phyloP scores from a whole-genome alignment of 305 asterid species.

The Nicotiana rustica region DNA sequence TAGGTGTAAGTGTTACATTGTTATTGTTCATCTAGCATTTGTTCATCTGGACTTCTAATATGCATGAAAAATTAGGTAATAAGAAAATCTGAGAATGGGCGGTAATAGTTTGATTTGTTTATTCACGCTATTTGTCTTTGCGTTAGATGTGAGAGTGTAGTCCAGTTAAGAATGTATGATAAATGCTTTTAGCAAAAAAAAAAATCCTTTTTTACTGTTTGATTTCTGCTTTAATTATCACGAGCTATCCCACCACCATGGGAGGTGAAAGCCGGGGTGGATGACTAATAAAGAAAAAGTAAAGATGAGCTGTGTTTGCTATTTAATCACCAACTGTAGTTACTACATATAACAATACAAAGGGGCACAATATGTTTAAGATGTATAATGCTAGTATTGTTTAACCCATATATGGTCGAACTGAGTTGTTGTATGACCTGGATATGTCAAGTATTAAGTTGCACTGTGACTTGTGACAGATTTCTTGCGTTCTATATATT shows the following conservation, averaged over 20 bases:
- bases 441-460: slow-evolving; percentile 20
- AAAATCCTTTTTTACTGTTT: slow-evolving; percentile 14
- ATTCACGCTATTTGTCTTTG: slow-evolving; percentile 1
- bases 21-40: neutral
- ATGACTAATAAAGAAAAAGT: too few relatives aligned
- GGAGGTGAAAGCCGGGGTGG: too few relatives aligned
- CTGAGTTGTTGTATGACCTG: slow-evolving; percentile 16
- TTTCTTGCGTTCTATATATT: neutral
- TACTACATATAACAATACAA: neutral
- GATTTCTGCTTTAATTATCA: neutral
- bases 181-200: neutral
- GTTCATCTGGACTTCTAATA: slow-evolving; percentile 8
- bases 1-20: neutral
- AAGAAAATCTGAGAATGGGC: neutral
- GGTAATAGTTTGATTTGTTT: neutral
- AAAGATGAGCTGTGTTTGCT: neutral
- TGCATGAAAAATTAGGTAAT: slow-evolving; percentile 22
- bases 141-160: neutral
- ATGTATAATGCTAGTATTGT: neutral
- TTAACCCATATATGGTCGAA: slow-evolving; percentile 3
- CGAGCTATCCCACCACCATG: neutral
- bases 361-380: neutral
- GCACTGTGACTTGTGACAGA: neutral
- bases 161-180: slow-evolving; percentile 21
- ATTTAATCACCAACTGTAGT: slow-evolving; percentile 7